Percentiles rank a stretch among this genome's conserved stretches.
phyloP scores from a whole-genome alignment of 768 basidiomycete species.

The Auricularia cornea region DNA sequence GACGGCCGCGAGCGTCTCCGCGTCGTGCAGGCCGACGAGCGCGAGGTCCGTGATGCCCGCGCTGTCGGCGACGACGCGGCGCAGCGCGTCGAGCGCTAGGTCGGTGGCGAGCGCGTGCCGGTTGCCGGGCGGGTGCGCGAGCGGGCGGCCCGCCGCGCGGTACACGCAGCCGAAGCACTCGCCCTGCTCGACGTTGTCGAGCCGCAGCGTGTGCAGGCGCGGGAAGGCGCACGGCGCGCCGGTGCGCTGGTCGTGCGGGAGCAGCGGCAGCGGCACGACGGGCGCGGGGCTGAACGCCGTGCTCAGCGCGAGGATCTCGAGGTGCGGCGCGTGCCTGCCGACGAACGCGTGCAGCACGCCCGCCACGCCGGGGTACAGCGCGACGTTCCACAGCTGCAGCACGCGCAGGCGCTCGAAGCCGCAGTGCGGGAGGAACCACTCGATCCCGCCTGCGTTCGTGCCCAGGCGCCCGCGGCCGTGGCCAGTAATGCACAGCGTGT shows the following conservation, averaged over 20 bases:
- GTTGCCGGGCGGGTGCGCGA: not conserved
- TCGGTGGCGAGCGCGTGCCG: not conserved
- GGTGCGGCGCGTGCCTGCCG: not conserved
- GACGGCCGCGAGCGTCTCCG: not conserved
- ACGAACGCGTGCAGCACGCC: not conserved
- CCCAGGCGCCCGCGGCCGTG: not conserved
- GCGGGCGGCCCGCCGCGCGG: not conserved
- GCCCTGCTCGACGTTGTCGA: not conserved
- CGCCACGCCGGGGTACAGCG: not conserved
- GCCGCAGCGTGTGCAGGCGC: not conserved
- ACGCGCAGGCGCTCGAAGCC: not conserved
- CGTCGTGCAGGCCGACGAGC: not conserved
- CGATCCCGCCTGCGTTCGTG: not conserved
- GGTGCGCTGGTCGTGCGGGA: not conserved
- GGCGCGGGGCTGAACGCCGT: not conserved
- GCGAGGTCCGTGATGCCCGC: not conserved
- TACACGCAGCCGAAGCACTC: not conserved
- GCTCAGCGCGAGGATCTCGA: not conserved
- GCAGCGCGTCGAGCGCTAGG: not conserved
- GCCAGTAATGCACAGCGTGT: not conserved
- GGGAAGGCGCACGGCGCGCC: not conserved
- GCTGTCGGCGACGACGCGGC: not conserved
- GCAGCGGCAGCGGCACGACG: not conserved
- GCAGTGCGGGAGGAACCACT: not conserved
- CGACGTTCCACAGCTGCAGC: not conserved